Conservation (phyloP, 768 basidiomycete species). For the Dioszegia crocea region DNA sequence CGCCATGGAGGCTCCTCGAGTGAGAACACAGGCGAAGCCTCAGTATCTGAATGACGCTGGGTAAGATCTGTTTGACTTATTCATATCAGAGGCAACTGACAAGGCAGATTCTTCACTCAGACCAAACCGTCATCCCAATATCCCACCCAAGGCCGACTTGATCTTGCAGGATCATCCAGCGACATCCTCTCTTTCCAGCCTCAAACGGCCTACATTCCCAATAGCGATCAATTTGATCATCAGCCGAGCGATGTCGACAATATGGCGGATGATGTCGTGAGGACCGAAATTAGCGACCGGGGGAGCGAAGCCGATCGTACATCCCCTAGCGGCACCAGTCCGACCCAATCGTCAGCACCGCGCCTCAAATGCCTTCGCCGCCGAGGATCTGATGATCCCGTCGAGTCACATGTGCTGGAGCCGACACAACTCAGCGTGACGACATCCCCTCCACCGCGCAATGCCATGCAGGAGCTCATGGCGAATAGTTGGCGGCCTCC, state of each 20-base stretch:
- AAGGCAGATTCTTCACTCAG: slow-evolving; percentile 42
- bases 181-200: neutral
- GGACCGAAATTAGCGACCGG: too few relatives aligned
- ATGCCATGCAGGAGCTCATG: slow-evolving; percentile 26
- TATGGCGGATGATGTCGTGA: too few relatives aligned
- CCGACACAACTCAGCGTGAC: slow-evolving; percentile 3
- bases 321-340: neutral
- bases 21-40: slow-evolving; percentile 17
- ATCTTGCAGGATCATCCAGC: neutral
- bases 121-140: slow-evolving; percentile 29
- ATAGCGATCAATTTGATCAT: neutral
- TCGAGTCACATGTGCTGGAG: neutral
- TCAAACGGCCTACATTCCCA: neutral
- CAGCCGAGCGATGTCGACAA: too few relatives aligned
- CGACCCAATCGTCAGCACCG: neutral
- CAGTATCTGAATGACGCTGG: slow-evolving; percentile 44
- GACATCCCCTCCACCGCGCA: neutral
- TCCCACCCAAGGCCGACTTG: neutral
- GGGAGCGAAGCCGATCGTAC: too few relatives aligned
- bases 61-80: slow-evolving; percentile 20
- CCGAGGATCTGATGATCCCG: neutral
- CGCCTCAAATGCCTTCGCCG: neutral
- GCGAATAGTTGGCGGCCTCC: neutral
- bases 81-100: neutral
- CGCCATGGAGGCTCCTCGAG: slow-evolving; percentile 15